A percentile compares a stretch with the other conserved stretches of the same genome.
Conservation (phyloP, 2,329 filamentous ascomycete genomes). For the Plectosphaerella plurivora region DNA sequence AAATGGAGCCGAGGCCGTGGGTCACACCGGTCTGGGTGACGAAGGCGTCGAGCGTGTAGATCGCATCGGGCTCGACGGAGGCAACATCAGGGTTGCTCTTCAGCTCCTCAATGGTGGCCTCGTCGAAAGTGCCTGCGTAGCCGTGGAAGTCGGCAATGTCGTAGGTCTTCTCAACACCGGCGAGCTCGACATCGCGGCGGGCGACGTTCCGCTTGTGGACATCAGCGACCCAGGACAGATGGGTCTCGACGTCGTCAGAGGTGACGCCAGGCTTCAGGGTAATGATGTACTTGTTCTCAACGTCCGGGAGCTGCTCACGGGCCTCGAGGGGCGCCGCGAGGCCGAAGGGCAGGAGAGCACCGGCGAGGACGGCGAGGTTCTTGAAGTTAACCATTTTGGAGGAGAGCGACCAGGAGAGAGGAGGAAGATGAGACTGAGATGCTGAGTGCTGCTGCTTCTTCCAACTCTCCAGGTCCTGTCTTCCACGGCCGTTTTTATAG, state of each 20-base stretch:
- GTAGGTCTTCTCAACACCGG: slow-evolving; percentile 16
- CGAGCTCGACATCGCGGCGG: slow-evolving; percentile 26
- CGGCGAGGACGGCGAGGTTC: slow-evolving; percentile 2
- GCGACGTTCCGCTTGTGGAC: slow-evolving; percentile 26
- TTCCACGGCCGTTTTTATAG: background rate
- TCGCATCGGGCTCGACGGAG: slow-evolving; percentile 5
- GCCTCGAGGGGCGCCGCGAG: background rate
- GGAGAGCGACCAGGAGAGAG: background rate
- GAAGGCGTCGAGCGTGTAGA: slow-evolving; percentile 5
- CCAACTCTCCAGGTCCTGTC: background rate
- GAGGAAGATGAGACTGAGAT: background rate
- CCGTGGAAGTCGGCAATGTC: slow-evolving; percentile 27
- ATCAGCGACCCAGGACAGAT: slow-evolving; percentile 20
- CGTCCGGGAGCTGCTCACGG: background rate
- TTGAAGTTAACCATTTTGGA: slow-evolving; percentile 2
- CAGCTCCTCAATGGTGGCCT: slow-evolving; percentile 33
- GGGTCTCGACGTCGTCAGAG: slow-evolving; percentile 19
- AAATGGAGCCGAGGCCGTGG: slow-evolving; percentile 43
- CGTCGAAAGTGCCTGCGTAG: slow-evolving; percentile 37
- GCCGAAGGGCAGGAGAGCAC: background rate
- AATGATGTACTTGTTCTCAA: slow-evolving; percentile 35
- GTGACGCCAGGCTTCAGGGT: slow-evolving; percentile 33
- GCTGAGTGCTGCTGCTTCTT: slow-evolving; percentile 12
- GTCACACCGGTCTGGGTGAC: slow-evolving; percentile 27
- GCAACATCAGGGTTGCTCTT: slow-evolving; percentile 29